Evolutionary conservation across 805 yeast genomes (phyloP).

Genomic region (Zygoascus bituminiphila): DNA sequence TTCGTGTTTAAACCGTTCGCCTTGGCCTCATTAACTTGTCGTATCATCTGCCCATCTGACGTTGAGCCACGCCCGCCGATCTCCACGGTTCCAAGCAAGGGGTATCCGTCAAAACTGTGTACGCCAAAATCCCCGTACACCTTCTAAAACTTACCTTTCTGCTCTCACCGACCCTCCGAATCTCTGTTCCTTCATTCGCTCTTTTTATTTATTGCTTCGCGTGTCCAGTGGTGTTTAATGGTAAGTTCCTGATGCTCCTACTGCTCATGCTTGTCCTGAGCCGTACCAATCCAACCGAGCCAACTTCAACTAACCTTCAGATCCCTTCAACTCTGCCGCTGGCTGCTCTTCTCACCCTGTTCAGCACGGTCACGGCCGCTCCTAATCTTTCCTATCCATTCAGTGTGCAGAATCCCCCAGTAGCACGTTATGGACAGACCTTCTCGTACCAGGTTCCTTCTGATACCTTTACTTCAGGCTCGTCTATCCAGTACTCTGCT

Average conservation of each 20-base stretch:
- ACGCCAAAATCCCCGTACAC: too few relatives aligned
- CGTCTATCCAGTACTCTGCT: conserved; percentile 46
- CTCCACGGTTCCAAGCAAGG: too few relatives aligned
- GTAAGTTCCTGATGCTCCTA: neutral
- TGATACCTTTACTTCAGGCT: conserved; percentile 52
- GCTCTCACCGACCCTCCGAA: neutral
- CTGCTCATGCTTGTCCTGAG: neutral
- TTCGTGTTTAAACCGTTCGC: too few relatives aligned
- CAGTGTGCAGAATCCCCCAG: conserved; percentile 74
- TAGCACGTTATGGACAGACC: conserved; percentile 59
- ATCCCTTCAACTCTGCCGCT: neutral
- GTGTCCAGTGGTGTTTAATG: neutral
- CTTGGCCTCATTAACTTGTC: too few relatives aligned
- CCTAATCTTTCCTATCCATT: conserved; percentile 70
- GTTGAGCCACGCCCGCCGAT: neutral
- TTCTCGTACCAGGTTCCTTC: conserved; percentile 62
- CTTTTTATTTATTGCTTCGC: neutral
- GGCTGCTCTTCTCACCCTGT: neutral
- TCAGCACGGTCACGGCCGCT: conserved; percentile 28
- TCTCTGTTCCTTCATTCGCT: neutral
- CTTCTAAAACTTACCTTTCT: neutral
- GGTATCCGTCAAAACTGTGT: too few relatives aligned
- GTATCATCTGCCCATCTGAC: too few relatives aligned
- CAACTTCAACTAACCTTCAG: neutral
- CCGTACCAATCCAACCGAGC: neutral